Percentiles rank a stretch among this genome's conserved stretches.
Conservation (phyloP, 2,329 filamentous ascomycete genomes). For the Phaeosphaeria sp. region DNA sequence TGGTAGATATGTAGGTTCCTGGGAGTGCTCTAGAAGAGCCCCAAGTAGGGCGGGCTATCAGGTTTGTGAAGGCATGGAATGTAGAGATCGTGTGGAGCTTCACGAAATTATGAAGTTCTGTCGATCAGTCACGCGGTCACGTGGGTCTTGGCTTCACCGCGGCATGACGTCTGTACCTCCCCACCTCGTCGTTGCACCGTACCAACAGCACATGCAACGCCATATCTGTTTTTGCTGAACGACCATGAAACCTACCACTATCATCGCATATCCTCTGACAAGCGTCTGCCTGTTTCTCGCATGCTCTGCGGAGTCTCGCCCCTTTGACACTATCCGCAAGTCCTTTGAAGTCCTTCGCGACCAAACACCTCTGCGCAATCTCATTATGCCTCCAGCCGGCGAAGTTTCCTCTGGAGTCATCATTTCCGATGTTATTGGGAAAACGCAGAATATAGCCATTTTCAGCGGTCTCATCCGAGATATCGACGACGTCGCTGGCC, state of each 20-base stretch:
- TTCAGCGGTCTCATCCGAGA: conserved; percentile 84
- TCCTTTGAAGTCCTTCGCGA: conserved; percentile 34
- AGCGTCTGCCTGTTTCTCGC: conserved; percentile 39
- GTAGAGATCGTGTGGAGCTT: conserved; percentile 8
- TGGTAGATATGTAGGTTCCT: conserved; percentile 1
- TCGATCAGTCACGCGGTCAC: conserved; percentile 39
- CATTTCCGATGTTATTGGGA: conserved; percentile 84
- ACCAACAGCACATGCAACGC: conserved; percentile 15
- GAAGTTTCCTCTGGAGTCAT: conserved; percentile 60
- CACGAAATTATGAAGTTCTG: conserved; percentile 12
- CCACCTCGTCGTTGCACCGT: conserved; percentile 17
- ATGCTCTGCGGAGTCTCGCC: conserved; percentile 39
- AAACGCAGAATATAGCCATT: conserved; percentile 77
- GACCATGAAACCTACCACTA: conserved; percentile 35
- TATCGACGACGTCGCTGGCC: conserved; percentile 70
- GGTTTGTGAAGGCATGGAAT: conserved; percentile 19
- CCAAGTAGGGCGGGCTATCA: conserved; percentile 17
- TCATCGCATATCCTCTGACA: conserved; percentile 35
- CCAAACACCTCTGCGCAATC: conserved; percentile 37
- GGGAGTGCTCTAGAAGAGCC: neutral
- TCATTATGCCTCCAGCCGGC: conserved; percentile 37
- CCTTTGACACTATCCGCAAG: conserved; percentile 37
- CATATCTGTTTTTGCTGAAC: conserved; percentile 10
- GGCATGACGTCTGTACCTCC: conserved; percentile 42
- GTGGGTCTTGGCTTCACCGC: conserved; percentile 39